Percentiles rank a stretch among this genome's conserved stretches.
phyloP scores from a whole-genome alignment of 1,284 basidiomycete species.

The Pascua sp. region DNA sequence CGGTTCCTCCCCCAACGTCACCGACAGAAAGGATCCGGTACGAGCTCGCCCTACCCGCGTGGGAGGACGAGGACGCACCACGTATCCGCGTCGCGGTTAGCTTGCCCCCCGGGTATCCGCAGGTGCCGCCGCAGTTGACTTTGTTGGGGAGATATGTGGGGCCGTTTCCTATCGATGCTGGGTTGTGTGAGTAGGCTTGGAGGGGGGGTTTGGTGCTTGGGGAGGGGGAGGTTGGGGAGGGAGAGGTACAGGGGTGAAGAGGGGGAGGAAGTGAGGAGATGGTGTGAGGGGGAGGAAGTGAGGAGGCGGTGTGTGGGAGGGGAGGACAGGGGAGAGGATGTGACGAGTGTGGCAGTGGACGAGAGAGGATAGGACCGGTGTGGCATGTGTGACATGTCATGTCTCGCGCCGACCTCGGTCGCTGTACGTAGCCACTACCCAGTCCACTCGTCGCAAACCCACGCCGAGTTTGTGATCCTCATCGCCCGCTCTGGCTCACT shows the following conservation, averaged over 20 bases:
- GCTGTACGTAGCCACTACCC: too few relatives aligned
- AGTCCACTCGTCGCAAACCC: too few relatives aligned
- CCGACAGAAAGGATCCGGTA: constrained; percentile 58
- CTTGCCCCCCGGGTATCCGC: constrained; percentile 68
- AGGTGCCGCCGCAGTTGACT: constrained; percentile 72
- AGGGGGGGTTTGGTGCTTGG: too few relatives aligned
- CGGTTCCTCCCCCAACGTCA: background rate
- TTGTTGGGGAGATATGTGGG: constrained; percentile 82
- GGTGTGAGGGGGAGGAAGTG: too few relatives aligned
- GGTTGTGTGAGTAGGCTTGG: constrained; percentile 47
- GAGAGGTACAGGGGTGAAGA: background rate
- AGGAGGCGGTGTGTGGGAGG: background rate
- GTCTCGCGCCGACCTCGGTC: too few relatives aligned
- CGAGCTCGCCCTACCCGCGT: constrained; percentile 56
- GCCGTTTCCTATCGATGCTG: constrained; percentile 52
- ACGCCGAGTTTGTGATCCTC: too few relatives aligned
- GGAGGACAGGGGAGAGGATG: background rate
- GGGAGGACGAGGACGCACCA: constrained; percentile 38
- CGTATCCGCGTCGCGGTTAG: constrained; percentile 66
- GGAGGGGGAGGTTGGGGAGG: too few relatives aligned
- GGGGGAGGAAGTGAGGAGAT: background rate
- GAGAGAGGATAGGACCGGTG: background rate
- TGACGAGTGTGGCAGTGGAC: background rate
- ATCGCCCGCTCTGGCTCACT: background rate
- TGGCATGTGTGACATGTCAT: background rate